Percentiles rank a stretch among this genome's conserved stretches.
phyloP scores from a whole-genome alignment of 2,329 filamentous ascomycete genomes.

The Alternaria arborescens region DNA sequence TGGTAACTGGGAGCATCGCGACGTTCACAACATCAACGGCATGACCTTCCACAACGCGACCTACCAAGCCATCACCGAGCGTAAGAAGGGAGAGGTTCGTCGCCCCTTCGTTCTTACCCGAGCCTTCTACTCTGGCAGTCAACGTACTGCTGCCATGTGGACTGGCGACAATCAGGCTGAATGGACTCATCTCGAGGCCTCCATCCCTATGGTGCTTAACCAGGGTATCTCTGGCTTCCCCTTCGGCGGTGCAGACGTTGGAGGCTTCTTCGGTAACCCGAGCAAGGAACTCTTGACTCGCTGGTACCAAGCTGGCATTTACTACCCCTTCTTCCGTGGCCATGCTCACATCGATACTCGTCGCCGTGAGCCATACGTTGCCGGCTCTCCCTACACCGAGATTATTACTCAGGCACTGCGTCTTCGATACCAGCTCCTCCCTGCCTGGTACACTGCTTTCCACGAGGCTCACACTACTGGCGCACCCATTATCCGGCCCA shows the following conservation, averaged over 20 bases:
- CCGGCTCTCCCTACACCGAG: slow-evolving; percentile 81
- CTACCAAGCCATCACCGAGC: slow-evolving; percentile 81
- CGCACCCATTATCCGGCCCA: slow-evolving; percentile 86
- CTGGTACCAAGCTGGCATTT: slow-evolving; percentile 96
- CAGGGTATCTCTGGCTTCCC: slow-evolving; percentile 93
- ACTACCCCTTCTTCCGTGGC: slow-evolving; percentile 97
- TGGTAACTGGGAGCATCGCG: slow-evolving; percentile 93
- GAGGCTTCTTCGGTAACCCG: slow-evolving; percentile 97
- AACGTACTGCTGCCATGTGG: slow-evolving; percentile 95
- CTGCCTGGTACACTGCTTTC: slow-evolving; percentile 97
- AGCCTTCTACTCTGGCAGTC: slow-evolving; percentile 89
- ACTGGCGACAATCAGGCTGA: slow-evolving; percentile 96
- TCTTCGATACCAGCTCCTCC: slow-evolving; percentile 86
- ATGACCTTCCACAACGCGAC: slow-evolving; percentile 96
- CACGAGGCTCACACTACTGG: slow-evolving; percentile 84
- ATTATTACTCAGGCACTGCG: slow-evolving; percentile 90
- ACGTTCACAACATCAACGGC: slow-evolving; percentile 95
- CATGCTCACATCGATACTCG: slow-evolving; percentile 97
- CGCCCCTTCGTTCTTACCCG: slow-evolving; percentile 94
- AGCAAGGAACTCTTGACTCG: slow-evolving; percentile 88
- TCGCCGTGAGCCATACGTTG: slow-evolving; percentile 89
- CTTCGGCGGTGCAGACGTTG: slow-evolving; percentile 94
- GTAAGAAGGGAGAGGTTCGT: slow-evolving; percentile 83
- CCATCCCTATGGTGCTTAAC: slow-evolving; percentile 91
- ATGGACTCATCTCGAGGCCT: slow-evolving; percentile 89